Conservation (phyloP, 345 rosid genomes). For the Arabis hirsuta region DNA sequence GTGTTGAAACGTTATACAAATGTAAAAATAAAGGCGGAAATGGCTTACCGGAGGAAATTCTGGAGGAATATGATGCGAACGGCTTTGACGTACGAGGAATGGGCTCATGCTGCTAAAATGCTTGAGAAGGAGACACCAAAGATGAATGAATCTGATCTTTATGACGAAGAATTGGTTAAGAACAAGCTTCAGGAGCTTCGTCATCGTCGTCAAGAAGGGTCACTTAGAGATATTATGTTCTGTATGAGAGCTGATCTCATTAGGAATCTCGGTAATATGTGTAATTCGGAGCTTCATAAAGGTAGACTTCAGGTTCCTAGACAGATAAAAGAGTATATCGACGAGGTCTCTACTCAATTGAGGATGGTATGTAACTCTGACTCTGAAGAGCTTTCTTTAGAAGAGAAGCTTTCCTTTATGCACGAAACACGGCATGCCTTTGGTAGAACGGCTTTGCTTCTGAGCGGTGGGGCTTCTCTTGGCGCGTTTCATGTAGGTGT, state of each 20-base stretch:
- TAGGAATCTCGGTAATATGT: slow-evolving; percentile 97
- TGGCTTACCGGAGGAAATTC: slow-evolving; percentile 94
- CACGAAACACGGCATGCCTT: slow-evolving; percentile 98
- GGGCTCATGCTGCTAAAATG: slow-evolving; percentile 99
- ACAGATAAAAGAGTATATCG: slow-evolving; percentile 91
- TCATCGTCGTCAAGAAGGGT: slow-evolving; percentile 86
- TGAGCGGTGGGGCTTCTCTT: slow-evolving; percentile 99
- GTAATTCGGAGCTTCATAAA: slow-evolving; percentile 96
- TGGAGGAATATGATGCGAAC: slow-evolving; percentile 98
- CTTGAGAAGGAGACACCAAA: slow-evolving; percentile 81
- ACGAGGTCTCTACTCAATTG: slow-evolving; percentile 90
- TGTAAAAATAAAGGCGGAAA: slow-evolving; percentile 85
- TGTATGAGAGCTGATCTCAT: slow-evolving; percentile 97
- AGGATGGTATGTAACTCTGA: slow-evolving; percentile 90
- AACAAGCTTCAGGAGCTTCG: slow-evolving; percentile 86
- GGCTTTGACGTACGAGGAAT: slow-evolving; percentile 91
- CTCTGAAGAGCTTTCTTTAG: slow-evolving; percentile 89
- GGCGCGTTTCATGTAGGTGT: slow-evolving; percentile 96
- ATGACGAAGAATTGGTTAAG: slow-evolving; percentile 86
- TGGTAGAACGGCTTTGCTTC: slow-evolving; percentile 95
- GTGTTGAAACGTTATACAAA: slow-evolving; percentile 79
- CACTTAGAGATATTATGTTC: slow-evolving; percentile 87
- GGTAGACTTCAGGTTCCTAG: slow-evolving; percentile 94
- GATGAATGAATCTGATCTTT: slow-evolving; percentile 75
- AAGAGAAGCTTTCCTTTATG: slow-evolving; percentile 93